Conservation (phyloP, 2,329 filamentous ascomycete genomes). For the Ophiostoma ips region DNA sequence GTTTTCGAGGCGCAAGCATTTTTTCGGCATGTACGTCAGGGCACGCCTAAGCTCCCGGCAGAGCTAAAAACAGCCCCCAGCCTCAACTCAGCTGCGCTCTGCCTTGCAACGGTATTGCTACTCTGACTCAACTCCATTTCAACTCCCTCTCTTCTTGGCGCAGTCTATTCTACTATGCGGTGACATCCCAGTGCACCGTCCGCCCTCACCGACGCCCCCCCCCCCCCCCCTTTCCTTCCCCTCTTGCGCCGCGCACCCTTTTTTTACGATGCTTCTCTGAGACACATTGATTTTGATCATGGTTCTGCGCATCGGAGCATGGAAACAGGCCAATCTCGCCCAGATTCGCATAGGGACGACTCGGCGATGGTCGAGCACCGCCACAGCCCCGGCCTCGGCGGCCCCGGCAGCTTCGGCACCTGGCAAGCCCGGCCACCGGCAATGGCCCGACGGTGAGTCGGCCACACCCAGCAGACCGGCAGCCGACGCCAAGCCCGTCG, state of each 20-base stretch:
- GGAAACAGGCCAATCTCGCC: conserved; percentile 25
- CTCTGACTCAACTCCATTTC: neutral
- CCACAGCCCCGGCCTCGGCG: neutral
- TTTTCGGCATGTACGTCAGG: neutral
- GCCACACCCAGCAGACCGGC: neutral
- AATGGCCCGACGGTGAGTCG: neutral
- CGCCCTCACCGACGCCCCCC: neutral
- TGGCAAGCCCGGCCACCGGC: neutral
- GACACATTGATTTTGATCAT: conserved; percentile 18
- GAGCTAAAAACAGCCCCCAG: neutral
- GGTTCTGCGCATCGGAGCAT: conserved; percentile 25
- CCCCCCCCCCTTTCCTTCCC: neutral
- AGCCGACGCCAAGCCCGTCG: conserved; percentile 2
- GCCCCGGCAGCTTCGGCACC: neutral
- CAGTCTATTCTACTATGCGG: neutral
- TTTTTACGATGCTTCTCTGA: conserved; percentile 7
- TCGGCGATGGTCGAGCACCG: conserved; percentile 8
- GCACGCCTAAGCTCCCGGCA: neutral
- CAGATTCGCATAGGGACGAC: conserved; percentile 9
- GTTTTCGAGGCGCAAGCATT: neutral
- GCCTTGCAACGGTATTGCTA: neutral
- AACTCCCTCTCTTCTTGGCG: neutral
- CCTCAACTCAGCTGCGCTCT: neutral
- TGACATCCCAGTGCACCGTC: neutral
- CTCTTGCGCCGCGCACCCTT: neutral